These are phyloP conservation scores for Spathaspora sp. DNA, from an alignment of 1,139 yeast species.

Conservation along the genomic window DNA sequence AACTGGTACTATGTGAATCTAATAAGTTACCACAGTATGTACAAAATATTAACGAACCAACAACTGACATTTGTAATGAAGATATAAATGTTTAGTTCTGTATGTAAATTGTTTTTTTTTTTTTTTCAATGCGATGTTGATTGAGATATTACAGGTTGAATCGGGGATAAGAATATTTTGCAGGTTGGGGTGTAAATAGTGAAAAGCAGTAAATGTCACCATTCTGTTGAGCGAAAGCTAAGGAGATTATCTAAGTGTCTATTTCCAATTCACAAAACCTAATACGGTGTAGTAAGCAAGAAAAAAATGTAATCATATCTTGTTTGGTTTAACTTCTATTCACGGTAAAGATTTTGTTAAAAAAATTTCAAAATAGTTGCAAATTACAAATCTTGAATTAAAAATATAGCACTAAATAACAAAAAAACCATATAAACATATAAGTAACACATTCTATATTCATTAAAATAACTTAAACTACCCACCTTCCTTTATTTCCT, in stretches of 20 bases:
- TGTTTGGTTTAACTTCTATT: neutral
- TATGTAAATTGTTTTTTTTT: neutral
- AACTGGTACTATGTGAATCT: slow-evolving; percentile 58
- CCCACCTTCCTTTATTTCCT: neutral
- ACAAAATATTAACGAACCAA: slow-evolving; percentile 93
- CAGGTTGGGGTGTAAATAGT: neutral
- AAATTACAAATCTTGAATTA: neutral
- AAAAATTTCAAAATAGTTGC: neutral
- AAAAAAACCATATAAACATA: neutral
- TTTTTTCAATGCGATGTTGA: neutral
- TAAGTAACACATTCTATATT: neutral
- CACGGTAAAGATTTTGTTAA: neutral
- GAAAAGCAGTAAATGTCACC: neutral
- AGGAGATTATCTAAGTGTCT: no score
- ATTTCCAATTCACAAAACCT: no score
- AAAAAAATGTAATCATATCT: no score
- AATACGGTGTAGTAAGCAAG: no score
- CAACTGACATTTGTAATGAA: slow-evolving; percentile 70
- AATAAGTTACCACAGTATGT: slow-evolving; percentile 89
- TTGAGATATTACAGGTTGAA: neutral
- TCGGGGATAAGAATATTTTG: neutral
- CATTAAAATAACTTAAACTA: neutral
- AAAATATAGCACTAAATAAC: neutral
- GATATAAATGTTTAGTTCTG: neutral
- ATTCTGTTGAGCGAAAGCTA: no score